Evolutionary conservation across 352 stramenopile species (phyloP).

Genomic region (Phytophthora pseudosyringae): DNA sequence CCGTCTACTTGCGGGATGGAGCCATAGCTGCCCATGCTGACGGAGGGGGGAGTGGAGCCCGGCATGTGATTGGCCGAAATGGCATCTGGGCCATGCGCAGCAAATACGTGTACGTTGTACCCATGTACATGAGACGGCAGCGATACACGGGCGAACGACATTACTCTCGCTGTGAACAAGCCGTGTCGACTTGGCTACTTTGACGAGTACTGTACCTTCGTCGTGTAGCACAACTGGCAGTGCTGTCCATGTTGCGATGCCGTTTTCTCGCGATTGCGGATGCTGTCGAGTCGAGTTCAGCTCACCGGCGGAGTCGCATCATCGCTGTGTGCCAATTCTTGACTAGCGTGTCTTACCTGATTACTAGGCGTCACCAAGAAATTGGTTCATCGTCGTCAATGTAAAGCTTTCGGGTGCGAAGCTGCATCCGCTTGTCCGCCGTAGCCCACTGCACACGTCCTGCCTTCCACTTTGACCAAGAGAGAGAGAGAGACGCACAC

Average conservation of each 20-base stretch:
- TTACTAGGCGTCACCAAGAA: too few species aligned
- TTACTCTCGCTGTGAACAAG: constrained; percentile 2
- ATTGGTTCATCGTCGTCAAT: too few species aligned
- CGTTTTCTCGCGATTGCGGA: constrained; percentile 7
- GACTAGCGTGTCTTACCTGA: not conserved
- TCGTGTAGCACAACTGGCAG: too few species aligned
- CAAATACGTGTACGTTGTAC: constrained; percentile 19
- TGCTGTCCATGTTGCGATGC: not conserved
- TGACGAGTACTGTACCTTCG: not conserved
- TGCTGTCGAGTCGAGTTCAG: constrained; percentile 9
- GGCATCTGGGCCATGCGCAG: not conserved
- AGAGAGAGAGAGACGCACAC: not conserved
- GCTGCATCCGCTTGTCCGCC: too few species aligned
- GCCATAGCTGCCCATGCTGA: constrained; percentile 36
- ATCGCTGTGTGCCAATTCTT: constrained; percentile 4
- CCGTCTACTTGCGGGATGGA: constrained; percentile 38
- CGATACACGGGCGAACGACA: not conserved
- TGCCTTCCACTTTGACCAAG: not conserved
- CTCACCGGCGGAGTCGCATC: constrained; percentile 9
- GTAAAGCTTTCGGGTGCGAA: too few species aligned
- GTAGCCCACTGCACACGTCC: not conserved
- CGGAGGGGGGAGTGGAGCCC: constrained; percentile 5
- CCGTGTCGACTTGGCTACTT: not conserved
- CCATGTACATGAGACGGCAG: constrained; percentile 11
- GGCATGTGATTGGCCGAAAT: constrained; percentile 38